Percentiles rank a stretch among this genome's conserved stretches.
Evolutionary conservation across 164 flowering plant species (phyloP).

Genomic region (Piper betle): DNA sequence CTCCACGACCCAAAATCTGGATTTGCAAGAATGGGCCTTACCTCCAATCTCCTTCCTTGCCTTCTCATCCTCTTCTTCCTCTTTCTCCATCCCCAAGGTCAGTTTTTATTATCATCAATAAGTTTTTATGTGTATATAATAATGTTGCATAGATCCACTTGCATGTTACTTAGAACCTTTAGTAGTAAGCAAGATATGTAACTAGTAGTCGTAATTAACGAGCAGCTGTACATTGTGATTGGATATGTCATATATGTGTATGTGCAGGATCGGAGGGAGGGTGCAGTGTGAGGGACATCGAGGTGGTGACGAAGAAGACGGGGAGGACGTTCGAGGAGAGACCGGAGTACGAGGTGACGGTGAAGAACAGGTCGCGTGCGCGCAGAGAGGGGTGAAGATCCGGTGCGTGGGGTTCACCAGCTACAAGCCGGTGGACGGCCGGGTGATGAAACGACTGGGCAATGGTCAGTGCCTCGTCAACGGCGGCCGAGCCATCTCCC

Average conservation of each 20-base stretch:
- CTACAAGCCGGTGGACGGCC: neutral
- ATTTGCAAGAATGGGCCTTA: neutral
- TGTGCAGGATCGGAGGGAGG: neutral
- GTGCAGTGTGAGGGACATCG: neutral
- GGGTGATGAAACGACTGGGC: constrained; percentile 1
- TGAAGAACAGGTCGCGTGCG: constrained; percentile 1
- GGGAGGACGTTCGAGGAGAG: neutral
- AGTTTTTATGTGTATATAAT: no score
- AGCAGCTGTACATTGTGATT: neutral
- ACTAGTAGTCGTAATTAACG: neutral
- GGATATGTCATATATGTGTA: no score
- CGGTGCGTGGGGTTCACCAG: constrained; percentile 1
- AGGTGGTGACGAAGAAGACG: neutral
- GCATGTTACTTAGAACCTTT: neutral
- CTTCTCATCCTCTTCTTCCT: neutral
- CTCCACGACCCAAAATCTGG: neutral
- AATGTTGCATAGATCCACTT: neutral
- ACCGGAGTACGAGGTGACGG: constrained; percentile 5
- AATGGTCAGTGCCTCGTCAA: constrained; percentile 3
- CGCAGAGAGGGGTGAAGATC: neutral
- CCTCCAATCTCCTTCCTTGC: neutral
- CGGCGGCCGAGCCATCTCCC: constrained; percentile 1
- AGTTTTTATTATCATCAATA: neutral
- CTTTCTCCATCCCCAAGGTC: neutral
- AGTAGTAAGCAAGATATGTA: no score